Evolutionary conservation across 306 rosid species (phyloP), one percentile per base, ranked within the genome.

Genomic region (Cajanus cajan): DNA sequence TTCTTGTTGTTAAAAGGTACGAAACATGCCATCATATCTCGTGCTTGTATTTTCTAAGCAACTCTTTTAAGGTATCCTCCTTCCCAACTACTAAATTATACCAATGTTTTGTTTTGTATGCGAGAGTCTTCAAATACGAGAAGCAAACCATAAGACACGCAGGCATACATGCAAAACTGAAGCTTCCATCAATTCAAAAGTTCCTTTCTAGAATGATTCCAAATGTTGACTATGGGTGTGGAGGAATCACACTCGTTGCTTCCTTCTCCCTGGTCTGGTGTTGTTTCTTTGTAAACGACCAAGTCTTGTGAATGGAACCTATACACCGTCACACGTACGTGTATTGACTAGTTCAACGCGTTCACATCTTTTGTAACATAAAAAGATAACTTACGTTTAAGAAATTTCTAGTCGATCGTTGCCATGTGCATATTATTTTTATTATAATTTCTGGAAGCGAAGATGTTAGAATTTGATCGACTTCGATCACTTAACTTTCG

Each of bases 1-100:
- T 90, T 85, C 62, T 82, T 86, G 28, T 71, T 81, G 82, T 76
- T 82, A 54, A 93, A 93, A 36, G 95, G 88, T 31, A 91, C 84
- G 80, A 66, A 93, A 84, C 95, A 93, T 31, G 89, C 89, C 90
- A 91, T 87, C 31, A 28, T 28, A 3, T 28, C 39, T 70, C 28
- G 4, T 58, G 28, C 18, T 48, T 76, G 21, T 58, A 10, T 39
- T 0, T 37, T 70, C 43, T 62, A 10, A 44, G 6, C 37, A 65
- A 25, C 1, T 7, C 66, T 58, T 61, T 31, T 33, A 61, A 31
- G 34, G 8, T 48, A 21, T 59, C 50, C 2, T 31, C 11, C 33
- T 61, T 54, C 52, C 9, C 55, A 47, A 10, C 15, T 40, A 39
- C 13, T 40, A 22, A 12, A 47, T 12, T 61, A 28, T 28, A n/a